Evolutionary conservation across 768 basidiomycete genomes (phyloP), one percentile per base, ranked within the genome.

Genomic region (Auriscalpium vulgare): DNA sequence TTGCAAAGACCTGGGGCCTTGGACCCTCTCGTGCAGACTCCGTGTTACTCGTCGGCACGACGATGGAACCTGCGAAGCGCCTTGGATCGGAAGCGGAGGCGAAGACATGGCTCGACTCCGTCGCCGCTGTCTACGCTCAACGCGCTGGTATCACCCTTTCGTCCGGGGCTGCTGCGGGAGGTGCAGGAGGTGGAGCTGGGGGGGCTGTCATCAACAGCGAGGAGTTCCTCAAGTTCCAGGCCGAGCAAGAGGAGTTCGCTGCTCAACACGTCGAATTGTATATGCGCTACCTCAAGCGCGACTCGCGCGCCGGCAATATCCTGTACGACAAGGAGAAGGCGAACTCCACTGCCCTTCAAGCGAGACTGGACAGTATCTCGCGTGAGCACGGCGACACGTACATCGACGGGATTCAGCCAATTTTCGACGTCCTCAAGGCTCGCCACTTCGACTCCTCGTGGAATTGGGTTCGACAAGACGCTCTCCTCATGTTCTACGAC

Each of bases 391-490:
- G 97, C 34, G 95, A 98, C 55, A 69, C 78, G 0, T 99, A 99
- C 72, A 76, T 98, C 57, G 87, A 95, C 36, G 97, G 97, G 46
- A 95, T 98, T 58, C 89, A 95, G 66, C 97, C 97, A 10, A 79
- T 82, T 56, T 99, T 99, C 71, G 91, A 95, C 66, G 86, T 91
- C 2, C 78, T 97, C 65, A 98, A 99, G 72, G 97, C 95, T 11
- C 90, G 97, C 47, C 94, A 88, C 68, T 98, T 99, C 77, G 95
- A 98, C 68, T 98, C 95, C 2, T 93, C 89, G 7, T 99, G 95
- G 97, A 99, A 99, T 68, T 99, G 97, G 97, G 95, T 88, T 47
- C 87, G 95, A 58, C 97, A 99, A 74, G 95, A 97, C 59, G 92
- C 94, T 14, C 77, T 98, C 29, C 75, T 92, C 57, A 95, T 99